A percentile compares a stretch with the other conserved stretches of the same genome.
These are phyloP conservation scores for Magnusiomyces magnusii DNA, from an alignment of 1,139 yeast genomes.

Conservation along the genomic window DNA sequence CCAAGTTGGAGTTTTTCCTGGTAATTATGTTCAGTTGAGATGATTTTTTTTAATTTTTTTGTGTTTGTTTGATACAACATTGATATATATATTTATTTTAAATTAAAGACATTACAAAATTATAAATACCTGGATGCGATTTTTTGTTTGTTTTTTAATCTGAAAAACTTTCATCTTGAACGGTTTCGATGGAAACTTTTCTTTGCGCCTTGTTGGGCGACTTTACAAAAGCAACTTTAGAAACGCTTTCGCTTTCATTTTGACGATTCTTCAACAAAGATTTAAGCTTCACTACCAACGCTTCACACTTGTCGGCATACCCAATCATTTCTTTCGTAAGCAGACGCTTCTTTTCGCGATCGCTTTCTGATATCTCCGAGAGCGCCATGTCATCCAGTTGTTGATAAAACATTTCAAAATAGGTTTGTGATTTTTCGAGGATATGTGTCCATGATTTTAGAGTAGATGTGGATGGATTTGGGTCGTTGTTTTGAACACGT, in stretches of 20 bases:
- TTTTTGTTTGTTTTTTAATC: too few species aligned
- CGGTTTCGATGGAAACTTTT: neutral
- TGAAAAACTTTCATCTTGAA: neutral
- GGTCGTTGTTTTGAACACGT: neutral
- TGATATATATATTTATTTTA: neutral
- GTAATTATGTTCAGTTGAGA: slow-evolving; percentile 78
- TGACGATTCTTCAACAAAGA: neutral
- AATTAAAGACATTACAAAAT: too few species aligned
- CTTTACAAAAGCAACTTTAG: neutral
- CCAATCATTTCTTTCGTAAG: neutral
- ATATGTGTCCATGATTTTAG: neutral
- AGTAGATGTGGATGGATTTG: neutral
- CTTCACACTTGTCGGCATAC: neutral
- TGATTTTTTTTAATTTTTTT: slow-evolving; percentile 9
- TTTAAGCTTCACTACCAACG: neutral
- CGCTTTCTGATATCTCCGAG: neutral
- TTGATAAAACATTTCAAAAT: neutral
- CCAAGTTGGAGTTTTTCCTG: slow-evolving; percentile 87
- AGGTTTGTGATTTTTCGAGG: neutral
- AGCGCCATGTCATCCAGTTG: neutral
- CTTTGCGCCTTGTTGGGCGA: neutral
- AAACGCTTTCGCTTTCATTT: neutral
- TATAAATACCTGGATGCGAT: too few species aligned
- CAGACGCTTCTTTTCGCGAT: neutral
- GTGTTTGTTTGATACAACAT: neutral